Conservation (phyloP, 148 eudicot species). For the Tetragonia tetragonoides region DNA sequence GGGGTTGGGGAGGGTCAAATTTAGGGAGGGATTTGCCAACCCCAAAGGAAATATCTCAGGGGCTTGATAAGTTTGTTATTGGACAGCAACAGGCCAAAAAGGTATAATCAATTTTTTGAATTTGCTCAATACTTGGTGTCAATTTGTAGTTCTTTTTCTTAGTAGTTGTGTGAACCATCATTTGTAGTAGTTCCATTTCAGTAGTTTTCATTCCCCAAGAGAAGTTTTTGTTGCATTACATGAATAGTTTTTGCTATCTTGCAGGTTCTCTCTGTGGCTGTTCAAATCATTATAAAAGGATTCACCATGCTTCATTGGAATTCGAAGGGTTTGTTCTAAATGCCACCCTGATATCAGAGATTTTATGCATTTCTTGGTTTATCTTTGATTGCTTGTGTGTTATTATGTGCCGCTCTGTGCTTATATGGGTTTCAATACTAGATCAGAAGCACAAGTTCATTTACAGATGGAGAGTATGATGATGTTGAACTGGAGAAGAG, state of each 20-base stretch:
- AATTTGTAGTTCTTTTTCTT: neutral
- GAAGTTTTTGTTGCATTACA: neutral
- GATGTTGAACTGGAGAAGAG: slow-evolving; percentile 90
- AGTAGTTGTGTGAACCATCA: neutral
- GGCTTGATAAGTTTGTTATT: slow-evolving; percentile 74
- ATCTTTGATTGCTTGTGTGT: slow-evolving; percentile 10
- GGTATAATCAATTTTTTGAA: slow-evolving; percentile 28
- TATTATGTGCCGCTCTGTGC: slow-evolving; percentile 8
- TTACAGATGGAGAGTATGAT: slow-evolving; percentile 40
- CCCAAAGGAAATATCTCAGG: slow-evolving; percentile 73
- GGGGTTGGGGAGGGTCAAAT: slow-evolving; percentile 83
- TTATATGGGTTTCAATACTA: slow-evolving; percentile 36
- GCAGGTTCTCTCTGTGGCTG: slow-evolving; percentile 93
- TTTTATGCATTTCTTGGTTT: neutral
- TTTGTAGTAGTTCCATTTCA: neutral
- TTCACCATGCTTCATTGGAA: slow-evolving; percentile 53
- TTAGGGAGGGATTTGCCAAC: slow-evolving; percentile 73
- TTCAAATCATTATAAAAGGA: slow-evolving; percentile 92
- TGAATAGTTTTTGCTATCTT: neutral
- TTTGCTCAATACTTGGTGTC: neutral
- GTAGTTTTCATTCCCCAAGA: neutral
- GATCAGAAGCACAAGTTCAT: slow-evolving; percentile 60
- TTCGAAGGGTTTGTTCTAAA: slow-evolving; percentile 57
- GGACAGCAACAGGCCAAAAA: slow-evolving; percentile 78
- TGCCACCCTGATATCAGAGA: neutral